These are phyloP conservation scores for Jamesozyma jinghongensis DNA, from an alignment of 805 yeast species.

Conservation along the genomic window DNA sequence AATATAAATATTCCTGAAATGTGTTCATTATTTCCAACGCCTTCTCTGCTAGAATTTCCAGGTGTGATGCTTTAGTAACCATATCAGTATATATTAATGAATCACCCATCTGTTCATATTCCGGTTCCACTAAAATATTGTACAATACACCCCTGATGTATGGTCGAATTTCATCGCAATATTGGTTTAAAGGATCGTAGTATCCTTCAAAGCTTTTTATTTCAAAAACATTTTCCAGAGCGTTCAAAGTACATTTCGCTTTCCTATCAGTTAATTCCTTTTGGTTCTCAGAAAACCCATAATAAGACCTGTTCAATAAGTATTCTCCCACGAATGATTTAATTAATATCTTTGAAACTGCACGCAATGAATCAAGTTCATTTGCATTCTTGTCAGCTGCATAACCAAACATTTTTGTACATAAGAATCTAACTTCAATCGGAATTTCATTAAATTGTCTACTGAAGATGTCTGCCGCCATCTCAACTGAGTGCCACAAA, in stretches of 20 bases:
- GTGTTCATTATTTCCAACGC: constrained; percentile 37
- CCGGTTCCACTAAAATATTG: constrained; percentile 22
- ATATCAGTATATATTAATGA: constrained; percentile 26
- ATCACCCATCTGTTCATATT: constrained; percentile 24
- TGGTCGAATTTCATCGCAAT: constrained; percentile 23
- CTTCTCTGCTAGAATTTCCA: constrained; percentile 22
- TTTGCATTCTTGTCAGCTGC: constrained; percentile 45
- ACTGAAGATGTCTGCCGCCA: constrained; percentile 42
- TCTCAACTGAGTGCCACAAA: constrained; percentile 61
- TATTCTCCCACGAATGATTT: constrained; percentile 20
- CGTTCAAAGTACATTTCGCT: constrained; percentile 12
- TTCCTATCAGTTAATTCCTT: constrained; percentile 10
- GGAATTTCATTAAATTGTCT: constrained; percentile 41
- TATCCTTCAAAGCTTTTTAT: constrained; percentile 22
- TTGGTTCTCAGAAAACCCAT: constrained; percentile 12
- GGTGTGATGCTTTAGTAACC: constrained; percentile 16
- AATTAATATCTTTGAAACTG: constrained; percentile 34
- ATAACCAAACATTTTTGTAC: constrained; percentile 36
- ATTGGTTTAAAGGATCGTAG: constrained; percentile 28
- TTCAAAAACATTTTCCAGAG: constrained; percentile 22
- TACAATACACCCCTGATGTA: constrained; percentile 21
- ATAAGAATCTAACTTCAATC: constrained; percentile 45
- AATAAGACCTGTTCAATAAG: constrained; percentile 16
- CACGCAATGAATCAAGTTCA: constrained; percentile 56
- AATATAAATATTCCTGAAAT: constrained; percentile 35